Evolutionary conservation across 257 asterid species (phyloP).

Genomic region (Penstemon barbatus): DNA sequence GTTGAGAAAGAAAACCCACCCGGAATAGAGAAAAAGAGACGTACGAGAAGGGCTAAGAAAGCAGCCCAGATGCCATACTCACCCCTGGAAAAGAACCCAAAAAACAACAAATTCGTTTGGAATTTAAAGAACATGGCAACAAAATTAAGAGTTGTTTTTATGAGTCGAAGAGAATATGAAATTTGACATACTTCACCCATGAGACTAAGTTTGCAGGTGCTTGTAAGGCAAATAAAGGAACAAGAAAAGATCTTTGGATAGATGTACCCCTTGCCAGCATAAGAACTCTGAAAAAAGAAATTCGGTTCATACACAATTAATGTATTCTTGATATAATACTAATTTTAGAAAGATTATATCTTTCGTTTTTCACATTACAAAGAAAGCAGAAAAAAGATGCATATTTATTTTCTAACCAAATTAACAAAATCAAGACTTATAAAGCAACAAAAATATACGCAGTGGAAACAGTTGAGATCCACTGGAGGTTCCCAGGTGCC

Average conservation of each 20-base stretch:
- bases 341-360: neutral
- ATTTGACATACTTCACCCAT: conserved; percentile 76
- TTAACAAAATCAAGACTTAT: neutral
- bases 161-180: neutral
- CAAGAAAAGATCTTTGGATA: conserved; percentile 83
- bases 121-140: neutral
- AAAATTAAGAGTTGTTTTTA: neutral
- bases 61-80: conserved; percentile 97
- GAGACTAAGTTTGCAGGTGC: conserved; percentile 76
- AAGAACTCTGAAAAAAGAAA: conserved; percentile 56
- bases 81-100: conserved; percentile 55
- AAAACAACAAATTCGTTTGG: conserved; percentile 19
- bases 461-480: conserved; percentile 64
- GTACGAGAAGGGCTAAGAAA: conserved; percentile 84
- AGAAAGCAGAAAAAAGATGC: neutral
- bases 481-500: conserved; percentile 60
- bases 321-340: neutral
- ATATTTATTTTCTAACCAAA: neutral
- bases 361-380: neutral
- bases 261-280: conserved; percentile 83
- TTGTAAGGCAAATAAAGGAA: conserved; percentile 74
- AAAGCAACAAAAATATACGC: conserved; percentile 46
- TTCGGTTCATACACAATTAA: neutral
- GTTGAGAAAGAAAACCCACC: conserved; percentile 42
- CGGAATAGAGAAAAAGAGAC: conserved; percentile 81